Evolutionary conservation across 2,329 filamentous ascomycete species (phyloP), one percentile per base, ranked within the genome.

Genomic region (Hymenotorrendiella dingleyae): DNA sequence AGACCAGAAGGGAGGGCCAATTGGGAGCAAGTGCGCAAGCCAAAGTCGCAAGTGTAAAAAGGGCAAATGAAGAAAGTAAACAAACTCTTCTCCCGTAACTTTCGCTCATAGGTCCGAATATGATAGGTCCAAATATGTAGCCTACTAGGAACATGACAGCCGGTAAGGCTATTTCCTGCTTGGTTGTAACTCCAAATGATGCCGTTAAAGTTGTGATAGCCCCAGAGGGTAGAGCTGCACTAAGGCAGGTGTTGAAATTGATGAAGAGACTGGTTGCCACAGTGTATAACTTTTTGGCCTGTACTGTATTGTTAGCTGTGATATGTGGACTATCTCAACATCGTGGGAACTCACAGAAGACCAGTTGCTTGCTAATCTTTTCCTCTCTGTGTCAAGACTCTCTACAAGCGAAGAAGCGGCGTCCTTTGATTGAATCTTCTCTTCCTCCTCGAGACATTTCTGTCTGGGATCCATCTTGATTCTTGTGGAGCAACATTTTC

Each of bases 161-260:
- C 6, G 78, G 80, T 1, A 84, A 56, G 4, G 76, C 47, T 23
- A 54, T n/a, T 11, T 49, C 42, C 17, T 49, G 46, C 1, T 65
- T 47, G 2, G 68, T 70, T 0, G 70, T 71, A 44, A 84, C 63
- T 40, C 68, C 56, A 63, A 81, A 86, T 51, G 81, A 68, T 3
- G 62, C 57, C 3, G 71, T 65, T 35, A 85, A 81, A 39, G 69
- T 72, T 2, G 73, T 68, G 2, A 79, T 70, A 11, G 78, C 77
- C 59, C 82, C 82, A 42, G 78, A 77, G 1, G 82, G 78, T 4
- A 86, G 67, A 0, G 79, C 70, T 30, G 76, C 82, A 1, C 75
- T 76, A 63, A 86, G 76, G 8, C 82, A 85, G 20, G 74, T 79
- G 60, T 86, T 86, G 57, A 84, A n/a, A n/a, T n/a, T n/a, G n/a